phyloP scores from a whole-genome alignment of 768 basidiomycete species.

The Hypsizygus marmoreus region DNA sequence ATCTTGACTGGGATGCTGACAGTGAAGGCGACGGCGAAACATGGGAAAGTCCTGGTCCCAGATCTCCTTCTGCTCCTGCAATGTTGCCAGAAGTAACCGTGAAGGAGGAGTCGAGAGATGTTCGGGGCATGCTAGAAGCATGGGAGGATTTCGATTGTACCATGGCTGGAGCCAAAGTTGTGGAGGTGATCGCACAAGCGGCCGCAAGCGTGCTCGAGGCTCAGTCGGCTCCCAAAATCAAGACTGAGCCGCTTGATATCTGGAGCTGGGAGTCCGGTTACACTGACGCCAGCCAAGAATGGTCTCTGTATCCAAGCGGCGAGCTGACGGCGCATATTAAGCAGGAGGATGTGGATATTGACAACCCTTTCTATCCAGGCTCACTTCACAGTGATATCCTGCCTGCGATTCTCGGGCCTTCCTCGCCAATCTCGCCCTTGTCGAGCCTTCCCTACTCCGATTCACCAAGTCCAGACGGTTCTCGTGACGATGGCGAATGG shows the following conservation, averaged over 20 bases:
- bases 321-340: slow-evolving; percentile 38
- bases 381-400: slow-evolving; percentile 26
- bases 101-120: slow-evolving; percentile 63
- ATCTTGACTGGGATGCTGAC: slow-evolving; percentile 49
- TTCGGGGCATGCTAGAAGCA: slow-evolving; percentile 64
- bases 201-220: slow-evolving; percentile 31
- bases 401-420: slow-evolving; percentile 20
- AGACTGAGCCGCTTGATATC: slow-evolving; percentile 44
- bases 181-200: slow-evolving; percentile 43
- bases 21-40: slow-evolving; percentile 62
- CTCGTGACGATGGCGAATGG: slow-evolving; percentile 11
- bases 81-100: slow-evolving; percentile 39
- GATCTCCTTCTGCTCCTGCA: slow-evolving; percentile 61
- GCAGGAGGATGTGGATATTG: slow-evolving; percentile 49
- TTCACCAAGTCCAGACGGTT: slow-evolving; percentile 20
- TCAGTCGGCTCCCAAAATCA: slow-evolving; percentile 32
- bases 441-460: slow-evolving; percentile 28
- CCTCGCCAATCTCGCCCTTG: slow-evolving; percentile 30
- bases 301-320: slow-evolving; percentile 31
- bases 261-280: slow-evolving; percentile 48
- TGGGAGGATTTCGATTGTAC: slow-evolving; percentile 66
- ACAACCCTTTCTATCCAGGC: slow-evolving; percentile 33
- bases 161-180: slow-evolving; percentile 43
- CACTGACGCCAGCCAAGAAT: slow-evolving; percentile 23
- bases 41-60: slow-evolving; percentile 65